Base-by-base conservation (phyloP, 352 stramenopile species). In the Pythium vanterpoolii region DNA sequence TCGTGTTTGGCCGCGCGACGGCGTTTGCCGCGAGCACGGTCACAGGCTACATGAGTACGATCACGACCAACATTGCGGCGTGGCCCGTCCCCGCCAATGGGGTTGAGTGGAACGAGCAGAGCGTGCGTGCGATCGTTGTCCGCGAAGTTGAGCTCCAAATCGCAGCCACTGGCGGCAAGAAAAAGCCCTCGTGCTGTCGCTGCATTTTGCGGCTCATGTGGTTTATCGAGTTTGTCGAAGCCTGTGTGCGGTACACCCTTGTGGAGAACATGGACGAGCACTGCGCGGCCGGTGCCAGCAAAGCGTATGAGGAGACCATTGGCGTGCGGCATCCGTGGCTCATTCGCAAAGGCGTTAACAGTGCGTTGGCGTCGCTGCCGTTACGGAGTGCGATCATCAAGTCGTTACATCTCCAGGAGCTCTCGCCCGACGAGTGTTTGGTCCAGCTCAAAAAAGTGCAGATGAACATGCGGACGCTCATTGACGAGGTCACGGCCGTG, bases 181-280 rank as follows among this genome's bases (percentile, higher is more conserved):
- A 94, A 73, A 89, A 90, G 34, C 82, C 84, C 38, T 92, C 82
- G 26, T 89, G 75, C 60, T 79, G 68, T 36, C 83, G 84, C 26
- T 89, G 84, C 55, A 56, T 91, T 27, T 61, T 92, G 43, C 84
- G 84, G 0, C 50, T 94, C 38, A 61, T 90, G 28, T 94, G 84
- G 84, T 94, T 94, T 47, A 52, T 94, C 27, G 79, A 94, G 66
- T 94, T 94, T 36, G 84, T 94, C 36, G 82, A 90, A 44, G 79
- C 82, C 18, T 90, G 76, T 18, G 59, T 94, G 10, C 67, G 74
- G 36, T 76, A 90, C 56, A 84, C 74, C n/a, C 53, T 92, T 40
- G 60, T 90, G 26, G 77, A 89, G 36, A 88, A 72, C 50, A 65
- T 57, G 16, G 75, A 86, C 21, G 84, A 94, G n/a, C 81, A 74